Evolutionary conservation across 805 yeast species (phyloP), one percentile per base, ranked within the genome.

Genomic region (Kodamaea fukazawae): DNA sequence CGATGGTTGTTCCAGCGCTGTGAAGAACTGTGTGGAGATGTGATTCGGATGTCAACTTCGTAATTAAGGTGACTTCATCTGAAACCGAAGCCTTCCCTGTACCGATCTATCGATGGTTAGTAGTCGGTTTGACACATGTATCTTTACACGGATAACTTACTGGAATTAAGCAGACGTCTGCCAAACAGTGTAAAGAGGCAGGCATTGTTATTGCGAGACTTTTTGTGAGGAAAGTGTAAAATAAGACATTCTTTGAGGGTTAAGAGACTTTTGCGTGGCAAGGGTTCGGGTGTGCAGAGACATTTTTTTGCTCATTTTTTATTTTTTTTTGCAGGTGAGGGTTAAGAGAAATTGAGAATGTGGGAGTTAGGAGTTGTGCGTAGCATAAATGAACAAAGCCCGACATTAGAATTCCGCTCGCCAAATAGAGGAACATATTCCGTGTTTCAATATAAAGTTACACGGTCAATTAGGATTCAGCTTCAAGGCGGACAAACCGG

Each of bases 1-100:
- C 84, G 50, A 84, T 80, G 2, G 96, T 87, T 5, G 96, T 88
- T 3, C 96, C 96, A 2, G 96, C 96, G 50, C 95, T 83, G 61
- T 88, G 96, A 44, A 88, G 66, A 1, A 86, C 79, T 46, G 83
- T 79, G 36, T 79, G 71, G 40, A 88, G 65, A 2, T 77, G 81
- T 22, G 85, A 76, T 16, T 70, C 70, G 42, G 83, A 70, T 17
- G 88, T 80, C 39, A 78, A 60, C 18, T 73, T 65, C 46, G 88
- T 91, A 29, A 84, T 79, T 34, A 75, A 70, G 6, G 95, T 80
- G 31, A 88, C 81, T 50, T 86, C 87, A 50, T 83, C 85, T 7
- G 93, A 85, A 1, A 88, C 89, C 1, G 95, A 86, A 1, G 93
- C 79, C 1, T 76, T 65, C 0, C 72, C 76, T 2, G 95, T 87